These are phyloP conservation scores for Pleurotus tuber-regium DNA, from an alignment of 768 basidiomycete genomes.

Conservation along the genomic window DNA sequence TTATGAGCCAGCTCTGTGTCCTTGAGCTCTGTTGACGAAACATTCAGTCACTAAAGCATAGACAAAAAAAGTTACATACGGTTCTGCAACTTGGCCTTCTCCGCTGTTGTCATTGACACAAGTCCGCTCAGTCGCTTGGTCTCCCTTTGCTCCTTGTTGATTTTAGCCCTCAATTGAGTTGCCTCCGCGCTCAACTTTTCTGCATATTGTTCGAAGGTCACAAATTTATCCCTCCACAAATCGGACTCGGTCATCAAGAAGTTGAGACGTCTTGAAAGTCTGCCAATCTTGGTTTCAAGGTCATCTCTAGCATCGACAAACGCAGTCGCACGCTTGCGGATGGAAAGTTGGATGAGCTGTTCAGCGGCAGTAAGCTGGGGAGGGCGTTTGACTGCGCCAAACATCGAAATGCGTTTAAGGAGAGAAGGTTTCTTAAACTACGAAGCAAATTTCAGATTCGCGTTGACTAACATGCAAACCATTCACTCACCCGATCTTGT, in stretches of 20 bases:
- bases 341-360: conserved; percentile 81
- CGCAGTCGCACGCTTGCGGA: conserved; percentile 90
- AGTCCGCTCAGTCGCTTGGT: conserved; percentile 81
- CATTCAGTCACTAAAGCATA: background rate
- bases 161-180: conserved; percentile 78
- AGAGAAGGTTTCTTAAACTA: conserved; percentile 89
- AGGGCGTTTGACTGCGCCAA: conserved; percentile 66
- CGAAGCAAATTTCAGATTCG: too few relatives aligned
- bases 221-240: conserved; percentile 91
- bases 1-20: conserved; percentile 83
- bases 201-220: conserved; percentile 91
- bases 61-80: conserved; percentile 47
- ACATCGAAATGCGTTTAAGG: conserved; percentile 78
- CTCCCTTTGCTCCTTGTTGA: conserved; percentile 89
- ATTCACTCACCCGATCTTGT: conserved; percentile 65
- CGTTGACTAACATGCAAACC: too few relatives aligned
- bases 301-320: conserved; percentile 94
- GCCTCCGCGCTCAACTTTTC: conserved; percentile 89
- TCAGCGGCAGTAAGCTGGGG: conserved; percentile 79
- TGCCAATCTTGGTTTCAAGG: conserved; percentile 90
- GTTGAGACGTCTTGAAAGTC: conserved; percentile 80
- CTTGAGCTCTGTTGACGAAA: conserved; percentile 55
- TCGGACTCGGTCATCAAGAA: conserved; percentile 92
- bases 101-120: conserved; percentile 71
- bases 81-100: conserved; percentile 74